These are phyloP conservation scores for Tetrapisispora fleetii DNA, from an alignment of 805 yeast genomes.

Conservation along the genomic window DNA sequence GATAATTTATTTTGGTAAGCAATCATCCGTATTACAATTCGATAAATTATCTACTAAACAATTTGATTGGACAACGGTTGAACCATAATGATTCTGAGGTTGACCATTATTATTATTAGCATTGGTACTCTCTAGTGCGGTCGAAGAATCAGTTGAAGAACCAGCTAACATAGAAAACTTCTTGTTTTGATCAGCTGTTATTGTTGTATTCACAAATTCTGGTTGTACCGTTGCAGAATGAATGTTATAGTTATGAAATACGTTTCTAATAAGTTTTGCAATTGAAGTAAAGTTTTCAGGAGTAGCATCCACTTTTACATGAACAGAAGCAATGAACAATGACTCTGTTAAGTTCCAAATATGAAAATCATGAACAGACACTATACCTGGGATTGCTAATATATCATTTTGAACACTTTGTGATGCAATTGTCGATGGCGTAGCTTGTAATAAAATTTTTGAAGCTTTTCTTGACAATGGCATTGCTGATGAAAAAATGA, in stretches of 20 bases:
- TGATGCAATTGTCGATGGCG: conserved; percentile 76
- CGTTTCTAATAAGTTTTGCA: conserved; percentile 65
- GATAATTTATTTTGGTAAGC: conserved; percentile 23
- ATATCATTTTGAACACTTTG: conserved; percentile 65
- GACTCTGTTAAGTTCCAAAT: conserved; percentile 92
- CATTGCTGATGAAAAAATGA: conserved; percentile 83
- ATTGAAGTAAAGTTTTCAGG: conserved; percentile 61
- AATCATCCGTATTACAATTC: conserved; percentile 39
- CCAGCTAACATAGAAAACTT: conserved; percentile 27
- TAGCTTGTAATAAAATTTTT: conserved; percentile 82
- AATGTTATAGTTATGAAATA: conserved; percentile 75
- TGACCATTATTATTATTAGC: neutral
- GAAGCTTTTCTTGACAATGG: conserved; percentile 84
- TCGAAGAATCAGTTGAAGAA: conserved; percentile 2
- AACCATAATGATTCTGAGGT: conserved; percentile 21
- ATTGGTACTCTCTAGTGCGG: neutral
- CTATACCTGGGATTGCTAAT: conserved; percentile 56
- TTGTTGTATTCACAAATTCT: conserved; percentile 48
- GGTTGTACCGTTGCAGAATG: conserved; percentile 96
- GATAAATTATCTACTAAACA: conserved; percentile 46
- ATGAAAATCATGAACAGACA: conserved; percentile 89
- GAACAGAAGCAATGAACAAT: conserved; percentile 78
- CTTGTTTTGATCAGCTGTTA: conserved; percentile 26
- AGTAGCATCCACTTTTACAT: conserved; percentile 58
- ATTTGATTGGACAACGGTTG: conserved; percentile 25